These are phyloP conservation scores for Pleurotus sapidus DNA, from an alignment of 768 basidiomycete genomes.

Conservation along the genomic window DNA sequence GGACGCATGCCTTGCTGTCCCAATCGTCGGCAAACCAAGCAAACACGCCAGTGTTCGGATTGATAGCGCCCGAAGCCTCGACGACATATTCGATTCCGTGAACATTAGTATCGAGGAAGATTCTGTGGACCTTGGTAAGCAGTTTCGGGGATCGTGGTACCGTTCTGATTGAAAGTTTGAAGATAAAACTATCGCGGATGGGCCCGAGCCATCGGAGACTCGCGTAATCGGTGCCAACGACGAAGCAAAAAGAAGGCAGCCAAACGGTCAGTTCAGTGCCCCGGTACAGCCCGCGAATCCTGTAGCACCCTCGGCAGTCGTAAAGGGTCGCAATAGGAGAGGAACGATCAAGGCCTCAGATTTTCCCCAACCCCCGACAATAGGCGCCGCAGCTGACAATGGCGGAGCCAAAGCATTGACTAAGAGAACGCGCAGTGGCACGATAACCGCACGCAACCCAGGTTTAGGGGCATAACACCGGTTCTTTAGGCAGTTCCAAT, in stretches of 20 bases:
- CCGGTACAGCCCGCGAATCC: too few species aligned
- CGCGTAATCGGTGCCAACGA: too few species aligned
- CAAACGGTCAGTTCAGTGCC: too few species aligned
- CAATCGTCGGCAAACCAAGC: neutral
- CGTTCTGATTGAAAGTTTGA: neutral
- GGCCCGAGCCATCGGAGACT: too few species aligned
- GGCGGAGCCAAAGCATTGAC: neutral
- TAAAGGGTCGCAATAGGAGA: neutral
- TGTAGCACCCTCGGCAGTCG: neutral
- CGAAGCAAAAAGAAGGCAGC: too few species aligned
- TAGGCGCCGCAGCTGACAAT: neutral
- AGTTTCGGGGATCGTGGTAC: neutral
- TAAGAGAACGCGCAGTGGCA: neutral
- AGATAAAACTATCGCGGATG: too few species aligned
- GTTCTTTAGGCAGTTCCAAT: neutral
- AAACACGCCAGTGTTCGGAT: neutral
- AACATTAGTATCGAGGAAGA: neutral
- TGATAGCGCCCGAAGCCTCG: neutral
- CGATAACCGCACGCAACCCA: neutral
- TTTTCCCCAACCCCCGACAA: neutral
- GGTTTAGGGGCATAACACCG: neutral
- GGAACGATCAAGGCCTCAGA: slow-evolving; percentile 6
- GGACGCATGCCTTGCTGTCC: neutral
- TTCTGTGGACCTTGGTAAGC: neutral
- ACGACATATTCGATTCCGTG: slow-evolving; percentile 5